Evolutionary conservation across 345 rosid genomes (phyloP).

Genomic region (sweet orange (Citrus sinensis)): DNA sequence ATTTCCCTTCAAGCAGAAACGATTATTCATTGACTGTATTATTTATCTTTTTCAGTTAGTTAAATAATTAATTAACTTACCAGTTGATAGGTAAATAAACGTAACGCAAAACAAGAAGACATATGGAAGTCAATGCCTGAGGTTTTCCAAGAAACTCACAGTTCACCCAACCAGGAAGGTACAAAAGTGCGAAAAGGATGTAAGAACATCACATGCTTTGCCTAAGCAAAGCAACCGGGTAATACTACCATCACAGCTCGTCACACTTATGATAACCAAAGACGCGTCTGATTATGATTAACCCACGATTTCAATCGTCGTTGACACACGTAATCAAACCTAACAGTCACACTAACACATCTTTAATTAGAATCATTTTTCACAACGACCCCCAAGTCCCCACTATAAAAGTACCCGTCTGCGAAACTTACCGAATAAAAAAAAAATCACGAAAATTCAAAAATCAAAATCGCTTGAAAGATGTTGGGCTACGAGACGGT

Average conservation of each 20-base stretch:
- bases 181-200: not conserved
- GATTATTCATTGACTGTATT: not conserved
- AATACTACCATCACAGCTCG: not conserved
- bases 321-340: not conserved
- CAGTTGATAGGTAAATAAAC: not conserved
- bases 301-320: not conserved
- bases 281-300: not conserved
- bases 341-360: not conserved
- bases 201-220: not conserved
- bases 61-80: not conserved
- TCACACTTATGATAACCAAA: not conserved
- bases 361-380: not conserved
- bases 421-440: not conserved
- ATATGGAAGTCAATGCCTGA: not conserved
- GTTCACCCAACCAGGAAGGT: not conserved
- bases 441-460: not conserved
- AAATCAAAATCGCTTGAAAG: not conserved
- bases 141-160: not conserved
- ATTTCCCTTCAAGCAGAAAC: not conserved
- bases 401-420: not conserved
- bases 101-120: not conserved
- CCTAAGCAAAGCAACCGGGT: not conserved
- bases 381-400: too few species aligned
- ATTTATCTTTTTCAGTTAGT: not conserved
- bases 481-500: conserved; percentile 55